Conservation (phyloP, 2,329 filamentous ascomycete genomes). For the Dactylonectria macrodidyma region DNA sequence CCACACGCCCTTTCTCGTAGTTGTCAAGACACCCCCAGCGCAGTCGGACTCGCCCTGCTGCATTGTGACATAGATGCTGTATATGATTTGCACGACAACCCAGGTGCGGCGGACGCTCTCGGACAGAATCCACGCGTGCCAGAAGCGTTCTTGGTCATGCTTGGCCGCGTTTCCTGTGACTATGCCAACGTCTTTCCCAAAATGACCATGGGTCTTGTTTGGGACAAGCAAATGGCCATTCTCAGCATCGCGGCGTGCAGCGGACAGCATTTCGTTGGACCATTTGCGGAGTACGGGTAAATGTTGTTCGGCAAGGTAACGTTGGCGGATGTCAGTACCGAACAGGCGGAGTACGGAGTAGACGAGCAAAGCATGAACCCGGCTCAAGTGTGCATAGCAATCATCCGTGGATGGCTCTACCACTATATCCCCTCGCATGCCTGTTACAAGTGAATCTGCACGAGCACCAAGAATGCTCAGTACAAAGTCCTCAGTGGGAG, state of each 20-base stretch:
- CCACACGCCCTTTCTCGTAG: background rate
- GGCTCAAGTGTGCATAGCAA: constrained; percentile 17
- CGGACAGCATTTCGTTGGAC: background rate
- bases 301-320: constrained; percentile 20
- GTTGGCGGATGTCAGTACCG: constrained; percentile 16
- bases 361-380: constrained; percentile 13
- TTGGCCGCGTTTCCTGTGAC: background rate
- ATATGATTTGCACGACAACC: constrained; percentile 1
- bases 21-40: background rate
- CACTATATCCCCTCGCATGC: background rate
- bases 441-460: background rate
- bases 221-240: constrained; percentile 1
- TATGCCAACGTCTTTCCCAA: background rate
- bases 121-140: background rate
- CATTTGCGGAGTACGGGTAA: background rate
- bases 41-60: background rate
- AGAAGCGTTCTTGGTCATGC: constrained; percentile 1
- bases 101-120: background rate
- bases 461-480: constrained; percentile 8
- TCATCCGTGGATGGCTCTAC: background rate
- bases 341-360: constrained; percentile 11
- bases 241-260: background rate
- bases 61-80: constrained; percentile 10
- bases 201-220: constrained; percentile 3
- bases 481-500: background rate